Evolutionary conservation across 1,284 basidiomycete species (phyloP).

Genomic region (Fomitopsis schrenkii): DNA sequence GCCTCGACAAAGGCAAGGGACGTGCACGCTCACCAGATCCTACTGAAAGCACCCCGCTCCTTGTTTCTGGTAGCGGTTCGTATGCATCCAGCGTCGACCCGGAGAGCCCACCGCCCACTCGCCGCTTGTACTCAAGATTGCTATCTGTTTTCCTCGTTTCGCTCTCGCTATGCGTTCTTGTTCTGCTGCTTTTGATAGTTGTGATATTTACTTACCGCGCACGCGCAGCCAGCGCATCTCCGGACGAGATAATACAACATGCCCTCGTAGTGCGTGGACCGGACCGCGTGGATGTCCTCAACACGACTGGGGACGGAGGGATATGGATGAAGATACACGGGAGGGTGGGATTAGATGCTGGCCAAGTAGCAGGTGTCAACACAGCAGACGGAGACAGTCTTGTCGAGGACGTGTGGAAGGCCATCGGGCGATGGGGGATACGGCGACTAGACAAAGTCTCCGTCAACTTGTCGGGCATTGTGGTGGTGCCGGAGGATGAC

Average conservation of each 20-base stretch:
- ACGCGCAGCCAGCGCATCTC: conserved; percentile 45
- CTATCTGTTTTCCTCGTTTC: conserved; percentile 45
- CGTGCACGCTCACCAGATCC: conserved; percentile 27
- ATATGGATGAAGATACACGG: conserved; percentile 58
- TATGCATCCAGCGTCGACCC: conserved; percentile 19
- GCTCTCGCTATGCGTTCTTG: conserved; percentile 36
- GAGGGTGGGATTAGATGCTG: conserved; percentile 61
- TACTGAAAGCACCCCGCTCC: conserved; percentile 43
- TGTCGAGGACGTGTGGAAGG: conserved; percentile 50
- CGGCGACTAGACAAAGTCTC: conserved; percentile 51
- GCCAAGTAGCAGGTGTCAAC: conserved; percentile 52
- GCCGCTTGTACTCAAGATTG: conserved; percentile 40
- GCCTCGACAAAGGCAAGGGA: conserved; percentile 41
- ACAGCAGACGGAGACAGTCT: conserved; percentile 37
- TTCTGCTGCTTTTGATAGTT: conserved; percentile 40
- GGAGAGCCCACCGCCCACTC: conserved; percentile 22
- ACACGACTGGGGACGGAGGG: conserved; percentile 52
- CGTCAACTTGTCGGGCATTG: conserved; percentile 45
- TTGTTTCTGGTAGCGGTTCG: conserved; percentile 25
- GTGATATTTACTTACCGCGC: conserved; percentile 64
- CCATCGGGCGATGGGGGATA: conserved; percentile 63
- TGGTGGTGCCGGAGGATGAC: conserved; percentile 40
- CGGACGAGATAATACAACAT: conserved; percentile 52
- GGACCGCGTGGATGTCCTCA: conserved; percentile 54
- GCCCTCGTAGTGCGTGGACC: conserved; percentile 59